Evolutionary conservation across 1,284 basidiomycete species (phyloP), one percentile per base, ranked within the genome.

Genomic region (Ustilago hordei): DNA sequence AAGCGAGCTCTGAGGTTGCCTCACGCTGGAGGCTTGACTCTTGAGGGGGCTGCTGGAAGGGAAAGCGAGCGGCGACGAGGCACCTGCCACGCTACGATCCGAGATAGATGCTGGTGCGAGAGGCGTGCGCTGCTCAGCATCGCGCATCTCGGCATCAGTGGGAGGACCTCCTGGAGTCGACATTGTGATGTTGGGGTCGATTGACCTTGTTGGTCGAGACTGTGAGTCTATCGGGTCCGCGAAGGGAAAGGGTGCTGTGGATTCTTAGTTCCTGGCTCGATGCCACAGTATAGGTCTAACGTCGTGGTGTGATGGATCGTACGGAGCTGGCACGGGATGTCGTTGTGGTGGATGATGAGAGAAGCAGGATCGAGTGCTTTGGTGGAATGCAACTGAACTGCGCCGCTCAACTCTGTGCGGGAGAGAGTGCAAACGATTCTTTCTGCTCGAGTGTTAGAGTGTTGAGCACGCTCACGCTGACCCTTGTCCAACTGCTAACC

Each of bases 1-100:
- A 45, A 75, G 61, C 19, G 79, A 77, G 43, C 64, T 65, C 31
- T 75, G 71, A 4, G 74, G 54, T 12, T 55, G 53, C 43, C 67
- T 53, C 3, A 50, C 65, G 38, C 62, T 57, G 5, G 70, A 72
- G 6, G 73, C 63, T 43, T 66, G 62, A 50, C 73, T 81, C 53
- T 80, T 81, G 45, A 72, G 76, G 3, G 83, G 83, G 55, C 83
- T 84, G 59, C 79, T 81, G 0, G 83, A 84, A 5, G 83, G 83
- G 59, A 83, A 79, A 2, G 78, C 80, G 8, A 84, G 64, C 2
- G 79, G 77, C 41, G 81, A 83, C 28, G 75, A 78, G n/a, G 76
- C 72, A 13, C 69, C 70, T 47, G 55, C 67, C 56, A 58, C 52
- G 58, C 61, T 67, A 31, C 63, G 52, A 32, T 73, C 73, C 12